Conservation (phyloP, 2,329 filamentous ascomycete genomes). For the Clarireedia homoeocarpa region DNA sequence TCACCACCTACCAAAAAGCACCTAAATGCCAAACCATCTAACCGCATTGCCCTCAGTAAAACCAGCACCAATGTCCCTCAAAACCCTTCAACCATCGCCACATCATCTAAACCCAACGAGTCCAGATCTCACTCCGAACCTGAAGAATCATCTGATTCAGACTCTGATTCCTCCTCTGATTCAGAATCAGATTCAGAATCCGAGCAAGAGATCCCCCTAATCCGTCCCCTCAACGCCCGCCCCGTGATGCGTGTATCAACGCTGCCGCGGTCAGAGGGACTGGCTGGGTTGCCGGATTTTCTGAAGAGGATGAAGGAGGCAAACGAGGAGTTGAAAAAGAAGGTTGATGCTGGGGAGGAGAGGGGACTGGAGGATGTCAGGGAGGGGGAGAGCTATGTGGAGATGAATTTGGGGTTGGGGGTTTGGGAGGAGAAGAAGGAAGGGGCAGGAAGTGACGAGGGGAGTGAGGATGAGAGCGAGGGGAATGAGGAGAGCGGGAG, state of each 20-base stretch:
- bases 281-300: conserved; percentile 12
- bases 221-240: conserved; percentile 12
- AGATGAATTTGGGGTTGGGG: conserved; percentile 17
- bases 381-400: conserved; percentile 12
- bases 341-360: conserved; percentile 11
- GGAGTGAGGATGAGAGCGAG: background rate
- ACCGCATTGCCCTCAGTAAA: background rate
- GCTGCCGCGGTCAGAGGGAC: conserved; percentile 1
- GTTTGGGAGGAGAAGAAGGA: conserved; percentile 17
- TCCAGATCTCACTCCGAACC: background rate
- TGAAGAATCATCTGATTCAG: background rate
- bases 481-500: background rate
- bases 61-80: background rate
- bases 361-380: conserved; percentile 3
- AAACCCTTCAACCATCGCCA: background rate
- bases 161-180: background rate
- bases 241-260: conserved; percentile 15
- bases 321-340: conserved; percentile 15
- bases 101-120: background rate
- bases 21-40: background rate
- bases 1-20: background rate
- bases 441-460: background rate
- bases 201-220: conserved; percentile 11
- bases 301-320: conserved; percentile 17
- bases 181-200: background rate